Evolutionary conservation across 345 rosid genomes (phyloP).

Genomic region (Psidium guajava): DNA sequence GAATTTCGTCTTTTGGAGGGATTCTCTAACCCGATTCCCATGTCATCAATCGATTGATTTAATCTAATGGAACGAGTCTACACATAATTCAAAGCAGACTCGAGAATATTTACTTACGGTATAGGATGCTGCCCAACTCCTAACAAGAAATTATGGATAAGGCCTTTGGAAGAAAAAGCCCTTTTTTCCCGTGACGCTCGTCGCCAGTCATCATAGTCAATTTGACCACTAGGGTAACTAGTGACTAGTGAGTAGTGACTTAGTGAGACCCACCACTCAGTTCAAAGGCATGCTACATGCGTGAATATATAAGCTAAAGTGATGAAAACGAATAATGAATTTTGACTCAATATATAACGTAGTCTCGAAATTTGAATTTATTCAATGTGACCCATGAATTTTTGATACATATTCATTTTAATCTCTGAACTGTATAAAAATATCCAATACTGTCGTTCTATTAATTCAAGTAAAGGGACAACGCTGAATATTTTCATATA

Average conservation of each 20-base stretch:
- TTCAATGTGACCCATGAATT: no score
- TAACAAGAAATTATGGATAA: neutral
- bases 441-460: no score
- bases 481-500: no score
- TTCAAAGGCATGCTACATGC: neutral
- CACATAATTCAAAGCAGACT: neutral
- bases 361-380: no score
- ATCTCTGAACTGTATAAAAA: no score
- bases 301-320: neutral
- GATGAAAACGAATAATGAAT: no score
- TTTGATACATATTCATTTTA: no score
- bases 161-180: neutral
- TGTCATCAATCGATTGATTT: neutral
- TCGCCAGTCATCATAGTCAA: neutral
- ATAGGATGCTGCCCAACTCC: neutral
- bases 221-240: neutral
- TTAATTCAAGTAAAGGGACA: no score
- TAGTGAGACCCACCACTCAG: neutral
- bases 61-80: neutral
- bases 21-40: rapidly evolving
- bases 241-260: neutral
- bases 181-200: neutral
- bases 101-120: neutral
- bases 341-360: no score
- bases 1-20: neutral